phyloP scores from a whole-genome alignment of 768 basidiomycete genomes.

The Lactarius quietus region DNA sequence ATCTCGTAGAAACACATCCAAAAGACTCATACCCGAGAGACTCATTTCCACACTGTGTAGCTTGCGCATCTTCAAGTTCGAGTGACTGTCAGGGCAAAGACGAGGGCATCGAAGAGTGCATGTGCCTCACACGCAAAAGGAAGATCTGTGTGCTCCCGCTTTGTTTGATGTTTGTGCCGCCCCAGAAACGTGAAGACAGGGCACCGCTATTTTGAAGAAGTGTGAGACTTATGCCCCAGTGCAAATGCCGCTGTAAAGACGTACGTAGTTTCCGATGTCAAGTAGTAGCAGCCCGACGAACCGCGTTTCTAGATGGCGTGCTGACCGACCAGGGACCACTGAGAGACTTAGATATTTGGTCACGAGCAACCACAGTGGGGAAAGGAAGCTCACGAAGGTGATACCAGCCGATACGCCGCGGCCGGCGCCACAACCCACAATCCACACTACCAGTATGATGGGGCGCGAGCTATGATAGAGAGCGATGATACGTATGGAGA shows the following conservation, averaged over 20 bases:
- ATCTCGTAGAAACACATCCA: conserved; percentile 46
- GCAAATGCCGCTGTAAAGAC: conserved; percentile 9
- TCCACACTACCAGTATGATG: conserved; percentile 36
- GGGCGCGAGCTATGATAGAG: conserved; percentile 43
- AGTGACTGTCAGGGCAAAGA: conserved; percentile 46
- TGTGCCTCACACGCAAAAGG: conserved; percentile 49
- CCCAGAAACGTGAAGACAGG: conserved; percentile 15
- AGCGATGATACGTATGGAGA: conserved; percentile 49
- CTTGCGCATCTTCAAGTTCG: conserved; percentile 40
- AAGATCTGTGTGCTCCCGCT: conserved; percentile 24
- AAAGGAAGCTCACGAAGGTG: conserved; percentile 36
- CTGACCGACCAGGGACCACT: conserved; percentile 47
- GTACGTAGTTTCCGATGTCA: conserved; percentile 27
- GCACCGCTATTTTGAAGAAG: conserved; percentile 22
- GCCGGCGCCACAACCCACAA: conserved; percentile 36
- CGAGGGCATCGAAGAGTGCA: conserved; percentile 45
- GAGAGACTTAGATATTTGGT: background rate
- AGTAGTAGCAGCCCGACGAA: conserved; percentile 27
- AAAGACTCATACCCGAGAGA: conserved; percentile 35
- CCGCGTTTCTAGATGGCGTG: conserved; percentile 9
- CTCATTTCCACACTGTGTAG: conserved; percentile 27
- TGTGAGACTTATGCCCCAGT: background rate
- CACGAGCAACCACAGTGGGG: background rate
- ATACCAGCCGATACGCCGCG: conserved; percentile 35
- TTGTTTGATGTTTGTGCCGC: background rate